Base-by-base conservation (phyloP, 495 filamentous ascomycete genomes). In the Neurospora tetraspora region DNA sequence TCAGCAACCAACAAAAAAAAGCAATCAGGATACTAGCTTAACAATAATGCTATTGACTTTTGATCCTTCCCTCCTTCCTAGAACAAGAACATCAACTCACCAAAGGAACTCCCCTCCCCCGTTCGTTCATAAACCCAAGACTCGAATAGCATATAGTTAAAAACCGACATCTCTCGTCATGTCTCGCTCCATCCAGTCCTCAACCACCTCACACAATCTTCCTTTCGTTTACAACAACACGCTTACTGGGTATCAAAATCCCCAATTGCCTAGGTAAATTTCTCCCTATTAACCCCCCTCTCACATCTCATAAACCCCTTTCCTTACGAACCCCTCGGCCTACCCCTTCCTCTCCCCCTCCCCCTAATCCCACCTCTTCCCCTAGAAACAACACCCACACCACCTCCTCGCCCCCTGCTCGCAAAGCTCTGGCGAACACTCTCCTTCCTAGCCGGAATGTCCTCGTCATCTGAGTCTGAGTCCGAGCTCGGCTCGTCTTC, bases 361-460 rank as follows among this genome's bases (percentile, higher is more conserved):
- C 77, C 72, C 6, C 75, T 37, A 8, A 71, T 70, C 36, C 36
- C n/a, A 18, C 73, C 75, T 47, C 71, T 70, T 2, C 43, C 47
- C 61, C 70, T 39, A 18, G 23, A 23, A 11, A 70, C 42, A 38
- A 42, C 31, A 37, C 74, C 42, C 65, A 34, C 8, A 61, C 27
- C 36, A n/a, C 20, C 43, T n/a, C 73, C 40, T 37, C 71, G 69
- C 23, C 70, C 42, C 5, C 69, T 45, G 27, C 61, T 61, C 16
- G 71, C 69, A 34, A 71, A 11, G 3, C 71, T 45, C 16, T 69
- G 31, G 9, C 71, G 45, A 23, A 39, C 43, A 70, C 42, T 43
- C 6, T 45, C 59, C 74, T 71, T 73, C n/a, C 40, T 45, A 16
- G 76, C 79, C 20, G 78, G 78, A 12, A 80, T 81, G 70, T 82